These are phyloP conservation scores for Dillenia suffruticosa DNA, from an alignment of 164 flowering plant species.

Conservation along the genomic window DNA sequence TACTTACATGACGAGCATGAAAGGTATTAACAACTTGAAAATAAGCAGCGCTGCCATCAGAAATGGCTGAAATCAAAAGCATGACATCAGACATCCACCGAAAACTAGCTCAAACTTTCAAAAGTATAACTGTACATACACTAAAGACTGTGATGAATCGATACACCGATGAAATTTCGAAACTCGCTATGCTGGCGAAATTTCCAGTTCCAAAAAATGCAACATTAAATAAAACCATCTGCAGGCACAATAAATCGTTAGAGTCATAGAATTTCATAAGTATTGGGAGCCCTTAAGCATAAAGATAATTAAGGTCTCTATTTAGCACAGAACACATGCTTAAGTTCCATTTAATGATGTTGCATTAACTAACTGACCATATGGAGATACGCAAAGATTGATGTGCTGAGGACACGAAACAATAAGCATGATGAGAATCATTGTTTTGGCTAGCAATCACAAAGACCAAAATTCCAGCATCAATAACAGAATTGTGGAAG, in stretches of 20 bases:
- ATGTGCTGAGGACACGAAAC: too few species aligned
- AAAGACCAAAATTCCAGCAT: too few species aligned
- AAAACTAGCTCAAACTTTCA: neutral
- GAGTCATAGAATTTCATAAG: conserved; percentile 1
- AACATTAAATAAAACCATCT: conserved; percentile 92
- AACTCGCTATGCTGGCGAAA: conserved; percentile 97
- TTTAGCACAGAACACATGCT: too few species aligned
- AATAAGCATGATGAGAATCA: too few species aligned
- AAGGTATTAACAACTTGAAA: conserved; percentile 90
- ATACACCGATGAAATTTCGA: conserved; percentile 96
- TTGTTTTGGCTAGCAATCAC: too few species aligned
- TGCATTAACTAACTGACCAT: too few species aligned
- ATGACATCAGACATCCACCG: conserved; percentile 3
- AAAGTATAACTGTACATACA: conserved; percentile 40
- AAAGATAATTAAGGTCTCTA: too few species aligned
- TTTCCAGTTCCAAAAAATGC: conserved; percentile 98
- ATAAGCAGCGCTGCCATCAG: conserved; percentile 91
- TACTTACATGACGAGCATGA: conserved; percentile 97
- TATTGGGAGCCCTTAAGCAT: too few species aligned
- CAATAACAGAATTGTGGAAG: too few species aligned
- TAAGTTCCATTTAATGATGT: too few species aligned
- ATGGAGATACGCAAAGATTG: too few species aligned
- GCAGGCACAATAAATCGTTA: conserved; percentile 11
- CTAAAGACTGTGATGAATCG: conserved; percentile 94
- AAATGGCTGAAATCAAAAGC: conserved; percentile 73